Conservation (phyloP, 352 stramenopile genomes). For the Phytophthora foliorum region DNA sequence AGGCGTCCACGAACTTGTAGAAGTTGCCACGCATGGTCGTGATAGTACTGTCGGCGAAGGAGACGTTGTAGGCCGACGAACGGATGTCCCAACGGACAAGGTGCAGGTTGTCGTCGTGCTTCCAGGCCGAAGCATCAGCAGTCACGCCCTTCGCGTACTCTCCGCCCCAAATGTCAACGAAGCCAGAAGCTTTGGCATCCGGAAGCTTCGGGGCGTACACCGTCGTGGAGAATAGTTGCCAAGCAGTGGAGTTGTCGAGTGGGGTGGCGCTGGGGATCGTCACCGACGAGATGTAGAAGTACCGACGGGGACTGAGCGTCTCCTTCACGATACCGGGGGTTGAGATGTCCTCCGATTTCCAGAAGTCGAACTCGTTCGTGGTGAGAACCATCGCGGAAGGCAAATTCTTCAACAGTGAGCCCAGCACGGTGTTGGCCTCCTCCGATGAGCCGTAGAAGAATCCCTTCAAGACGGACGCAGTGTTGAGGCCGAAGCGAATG, state of each 20-base stretch:
- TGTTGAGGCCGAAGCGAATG: conserved; percentile 34
- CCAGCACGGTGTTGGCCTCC: conserved; percentile 17
- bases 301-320: conserved; percentile 32
- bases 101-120: conserved; percentile 37
- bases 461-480: conserved; percentile 20
- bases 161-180: conserved; percentile 34
- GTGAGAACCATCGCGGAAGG: conserved; percentile 27
- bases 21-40: conserved; percentile 26
- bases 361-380: conserved; percentile 29
- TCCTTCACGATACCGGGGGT: conserved; percentile 26
- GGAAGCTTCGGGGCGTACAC: conserved; percentile 25
- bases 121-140: conserved; percentile 32
- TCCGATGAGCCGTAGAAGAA: conserved; percentile 26
- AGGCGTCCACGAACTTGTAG: conserved; percentile 35
- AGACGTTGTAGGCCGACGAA: conserved; percentile 25
- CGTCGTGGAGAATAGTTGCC: conserved; percentile 24
- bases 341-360: conserved; percentile 21
- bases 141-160: conserved; percentile 27
- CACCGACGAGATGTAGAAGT: conserved; percentile 42
- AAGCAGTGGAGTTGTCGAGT: conserved; percentile 29
- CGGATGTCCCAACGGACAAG: conserved; percentile 39
- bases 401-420: conserved; percentile 32
- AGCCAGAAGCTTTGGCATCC: conserved; percentile 27
- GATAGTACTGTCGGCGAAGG: conserved; percentile 29
- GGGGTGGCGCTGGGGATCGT: conserved; percentile 29